phyloP scores from a whole-genome alignment of 192 early-diverging fungal species.

The Coemansia sp. region DNA sequence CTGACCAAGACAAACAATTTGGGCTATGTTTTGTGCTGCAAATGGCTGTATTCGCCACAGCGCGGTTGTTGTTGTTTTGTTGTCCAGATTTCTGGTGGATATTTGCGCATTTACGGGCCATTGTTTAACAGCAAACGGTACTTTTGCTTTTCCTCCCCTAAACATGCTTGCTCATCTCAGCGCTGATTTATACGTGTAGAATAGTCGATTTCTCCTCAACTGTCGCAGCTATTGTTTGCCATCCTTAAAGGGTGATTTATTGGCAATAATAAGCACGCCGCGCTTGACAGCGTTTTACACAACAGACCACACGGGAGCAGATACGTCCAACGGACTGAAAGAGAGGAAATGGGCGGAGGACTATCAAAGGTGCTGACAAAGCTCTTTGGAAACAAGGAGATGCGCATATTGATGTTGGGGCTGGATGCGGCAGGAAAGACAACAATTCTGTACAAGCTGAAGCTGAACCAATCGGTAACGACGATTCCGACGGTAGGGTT shows the following conservation, averaged over 20 bases:
- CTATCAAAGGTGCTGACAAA: constrained; percentile 57
- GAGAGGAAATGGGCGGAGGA: constrained; percentile 48
- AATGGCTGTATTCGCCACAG: constrained; percentile 2
- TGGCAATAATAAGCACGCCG: no score
- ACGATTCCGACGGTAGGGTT: constrained; percentile 92
- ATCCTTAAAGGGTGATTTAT: neutral
- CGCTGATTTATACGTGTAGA: neutral
- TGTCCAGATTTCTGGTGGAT: neutral
- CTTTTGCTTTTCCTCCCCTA: neutral
- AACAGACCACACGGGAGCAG: neutral
- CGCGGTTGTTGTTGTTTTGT: neutral
- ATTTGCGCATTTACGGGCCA: neutral
- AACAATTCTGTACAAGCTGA: constrained; percentile 91
- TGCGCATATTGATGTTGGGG: constrained; percentile 94
- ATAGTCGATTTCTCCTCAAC: neutral
- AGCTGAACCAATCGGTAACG: constrained; percentile 95
- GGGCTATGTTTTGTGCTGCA: neutral
- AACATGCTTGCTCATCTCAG: constrained; percentile 2
- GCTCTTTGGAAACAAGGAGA: constrained; percentile 92
- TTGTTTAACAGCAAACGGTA: neutral
- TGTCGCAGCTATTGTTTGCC: neutral
- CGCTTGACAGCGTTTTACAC: neutral
- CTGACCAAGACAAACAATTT: neutral
- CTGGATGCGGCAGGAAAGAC: constrained; percentile 97
- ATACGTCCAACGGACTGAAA: neutral